A percentile compares a stretch with the other conserved stretches of the same genome.
Conservation (phyloP, 768 basidiomycete genomes). For the Kwoniella sp. region DNA sequence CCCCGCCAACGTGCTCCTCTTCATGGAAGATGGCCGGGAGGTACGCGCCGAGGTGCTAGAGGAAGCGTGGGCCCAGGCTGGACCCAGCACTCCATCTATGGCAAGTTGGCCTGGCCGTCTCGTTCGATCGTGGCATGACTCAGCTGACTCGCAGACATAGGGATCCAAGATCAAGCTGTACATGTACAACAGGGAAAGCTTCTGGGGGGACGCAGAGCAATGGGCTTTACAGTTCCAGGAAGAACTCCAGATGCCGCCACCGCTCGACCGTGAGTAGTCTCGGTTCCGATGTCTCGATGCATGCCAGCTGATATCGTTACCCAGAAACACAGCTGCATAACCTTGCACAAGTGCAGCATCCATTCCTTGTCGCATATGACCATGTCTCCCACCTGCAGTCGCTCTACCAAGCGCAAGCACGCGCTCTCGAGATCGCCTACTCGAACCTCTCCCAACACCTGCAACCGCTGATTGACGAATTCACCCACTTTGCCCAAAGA, state of each 20-base stretch:
- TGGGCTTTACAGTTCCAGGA: conserved; percentile 38
- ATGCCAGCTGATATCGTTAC: conserved; percentile 1
- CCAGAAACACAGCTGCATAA: conserved; percentile 3
- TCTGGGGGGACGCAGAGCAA: conserved; percentile 40
- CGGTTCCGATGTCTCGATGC: neutral
- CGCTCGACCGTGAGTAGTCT: conserved; percentile 25
- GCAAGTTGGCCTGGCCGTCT: neutral
- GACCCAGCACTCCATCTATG: conserved; percentile 11
- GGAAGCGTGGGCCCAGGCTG: conserved; percentile 21
- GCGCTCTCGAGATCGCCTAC: conserved; percentile 38
- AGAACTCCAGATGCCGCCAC: conserved; percentile 32
- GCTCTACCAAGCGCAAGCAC: conserved; percentile 34
- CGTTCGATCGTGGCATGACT: neutral
- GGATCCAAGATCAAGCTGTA: conserved; percentile 33
- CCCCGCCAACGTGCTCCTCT: conserved; percentile 31
- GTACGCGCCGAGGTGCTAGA: conserved; percentile 24
- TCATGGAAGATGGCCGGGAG: conserved; percentile 39
- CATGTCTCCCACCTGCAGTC: conserved; percentile 40
- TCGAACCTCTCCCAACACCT: conserved; percentile 35
- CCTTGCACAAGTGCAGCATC: conserved; percentile 23
- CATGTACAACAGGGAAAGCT: conserved; percentile 43
- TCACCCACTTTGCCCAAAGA: conserved; percentile 21
- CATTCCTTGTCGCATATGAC: conserved; percentile 36
- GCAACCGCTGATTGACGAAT: conserved; percentile 33
- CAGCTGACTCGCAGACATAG: no score